Evolutionary conservation across 148 eudicot genomes (phyloP).

Genomic region (Fagopyrum esculentum): DNA sequence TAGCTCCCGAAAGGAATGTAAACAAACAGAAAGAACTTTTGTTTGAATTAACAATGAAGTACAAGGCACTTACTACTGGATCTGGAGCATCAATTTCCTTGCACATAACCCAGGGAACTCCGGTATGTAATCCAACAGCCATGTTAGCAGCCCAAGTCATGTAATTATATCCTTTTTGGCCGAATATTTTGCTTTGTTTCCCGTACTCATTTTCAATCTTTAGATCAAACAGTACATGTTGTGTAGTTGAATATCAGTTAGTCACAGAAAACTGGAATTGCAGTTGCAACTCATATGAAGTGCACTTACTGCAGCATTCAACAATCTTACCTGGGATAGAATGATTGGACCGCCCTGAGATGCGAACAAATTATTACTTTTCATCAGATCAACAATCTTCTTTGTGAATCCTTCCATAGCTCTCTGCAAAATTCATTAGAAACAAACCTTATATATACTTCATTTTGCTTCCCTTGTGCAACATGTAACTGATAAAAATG

Average conservation of each 20-base stretch:
- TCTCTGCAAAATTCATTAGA: constrained; percentile 27
- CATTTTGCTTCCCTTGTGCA: background rate
- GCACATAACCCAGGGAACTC: constrained; percentile 99
- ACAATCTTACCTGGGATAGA: constrained; percentile 66
- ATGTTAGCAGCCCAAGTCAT: constrained; percentile 90
- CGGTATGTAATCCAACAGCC: constrained; percentile 66
- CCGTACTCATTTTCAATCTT: constrained; percentile 96
- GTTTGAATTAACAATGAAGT: background rate
- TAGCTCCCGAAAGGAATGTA: too few relatives aligned
- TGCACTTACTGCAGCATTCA: background rate
- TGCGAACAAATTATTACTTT: constrained; percentile 63
- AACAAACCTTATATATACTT: background rate
- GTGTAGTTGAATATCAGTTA: background rate
- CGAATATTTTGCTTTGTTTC: constrained; percentile 35
- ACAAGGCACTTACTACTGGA: constrained; percentile 50
- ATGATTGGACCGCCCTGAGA: constrained; percentile 92
- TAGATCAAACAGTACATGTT: background rate
- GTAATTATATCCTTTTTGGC: constrained; percentile 66
- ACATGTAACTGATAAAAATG: background rate
- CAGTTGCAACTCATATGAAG: background rate
- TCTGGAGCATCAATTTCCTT: constrained; percentile 88
- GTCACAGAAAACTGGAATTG: background rate
- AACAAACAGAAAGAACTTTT: background rate
- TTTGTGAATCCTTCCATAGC: constrained; percentile 86
- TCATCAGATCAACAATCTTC: constrained; percentile 66